Conservation (phyloP, 441 rosid genomes). For the Arabidopsis hybrid region DNA sequence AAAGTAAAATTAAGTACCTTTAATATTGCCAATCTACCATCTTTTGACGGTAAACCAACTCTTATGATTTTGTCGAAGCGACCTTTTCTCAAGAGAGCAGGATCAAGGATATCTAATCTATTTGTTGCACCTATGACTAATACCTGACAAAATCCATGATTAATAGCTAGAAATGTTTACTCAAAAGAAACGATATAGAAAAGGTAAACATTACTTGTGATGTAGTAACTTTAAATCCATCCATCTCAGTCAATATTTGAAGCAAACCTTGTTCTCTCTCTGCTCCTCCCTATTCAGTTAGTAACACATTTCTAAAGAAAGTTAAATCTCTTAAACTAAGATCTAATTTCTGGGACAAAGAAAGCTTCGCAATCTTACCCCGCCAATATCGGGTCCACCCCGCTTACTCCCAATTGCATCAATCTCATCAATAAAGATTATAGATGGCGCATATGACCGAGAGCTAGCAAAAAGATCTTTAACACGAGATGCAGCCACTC, state of each 20-base stretch:
- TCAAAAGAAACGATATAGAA: conserved; percentile 31
- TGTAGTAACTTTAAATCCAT: conserved; percentile 92
- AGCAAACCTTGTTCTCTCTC: conserved; percentile 99
- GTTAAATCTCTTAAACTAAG: background rate
- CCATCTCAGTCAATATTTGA: conserved; percentile 98
- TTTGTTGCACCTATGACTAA: conserved; percentile 96
- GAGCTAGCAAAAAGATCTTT: conserved; percentile 95
- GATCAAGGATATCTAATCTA: conserved; percentile 96
- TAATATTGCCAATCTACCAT: conserved; percentile 92
- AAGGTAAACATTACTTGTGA: conserved; percentile 81
- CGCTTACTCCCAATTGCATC: conserved; percentile 99
- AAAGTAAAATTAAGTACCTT: conserved; percentile 58
- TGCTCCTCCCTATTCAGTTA: conserved; percentile 84
- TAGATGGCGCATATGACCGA: conserved; percentile 93
- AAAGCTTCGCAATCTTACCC: conserved; percentile 61
- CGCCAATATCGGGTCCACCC: conserved; percentile 98
- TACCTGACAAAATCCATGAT: conserved; percentile 66
- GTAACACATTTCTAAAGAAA: background rate
- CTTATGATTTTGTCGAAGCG: conserved; percentile 96
- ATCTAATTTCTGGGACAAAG: background rate
- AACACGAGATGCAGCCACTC: conserved; percentile 99
- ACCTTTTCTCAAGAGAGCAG: conserved; percentile 96
- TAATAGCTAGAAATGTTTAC: conserved; percentile 24
- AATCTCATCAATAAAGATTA: conserved; percentile 96
- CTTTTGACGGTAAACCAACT: conserved; percentile 95